Conservation (phyloP, 2,329 filamentous ascomycete species). For the Pseudogymnoascus sp. region DNA sequence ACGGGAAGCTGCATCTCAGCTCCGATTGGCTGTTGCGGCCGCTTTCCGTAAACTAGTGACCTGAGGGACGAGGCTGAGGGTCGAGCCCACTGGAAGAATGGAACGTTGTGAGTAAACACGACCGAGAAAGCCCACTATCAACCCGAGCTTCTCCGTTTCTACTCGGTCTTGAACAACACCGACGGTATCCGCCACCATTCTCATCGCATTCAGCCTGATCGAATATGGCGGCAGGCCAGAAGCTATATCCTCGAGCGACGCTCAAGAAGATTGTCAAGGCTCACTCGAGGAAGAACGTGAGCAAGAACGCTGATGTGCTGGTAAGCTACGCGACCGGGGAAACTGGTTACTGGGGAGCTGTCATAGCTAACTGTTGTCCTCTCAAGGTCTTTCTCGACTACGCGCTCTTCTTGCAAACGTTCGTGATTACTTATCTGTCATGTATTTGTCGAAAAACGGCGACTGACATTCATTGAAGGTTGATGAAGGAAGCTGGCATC, state of each 20-base stretch:
- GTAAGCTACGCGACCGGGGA: slow-evolving; percentile 39
- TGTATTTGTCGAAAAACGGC: not conserved
- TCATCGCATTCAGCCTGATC: not conserved
- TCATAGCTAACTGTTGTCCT: slow-evolving; percentile 6
- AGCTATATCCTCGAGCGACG: slow-evolving; percentile 74
- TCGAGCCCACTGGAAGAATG: not conserved
- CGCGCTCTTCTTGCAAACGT: slow-evolving; percentile 67
- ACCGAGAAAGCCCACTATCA: not conserved
- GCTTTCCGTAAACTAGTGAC: not conserved
- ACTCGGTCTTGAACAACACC: not conserved
- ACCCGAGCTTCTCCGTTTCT: not conserved
- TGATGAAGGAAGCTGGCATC: slow-evolving; percentile 73
- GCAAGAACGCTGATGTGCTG: slow-evolving; percentile 79
- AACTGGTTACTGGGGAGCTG: not conserved
- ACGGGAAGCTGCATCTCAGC: not conserved
- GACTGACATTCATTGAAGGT: slow-evolving; percentile 34
- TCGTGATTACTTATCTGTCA: slow-evolving; percentile 20
- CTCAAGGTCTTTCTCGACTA: slow-evolving; percentile 77
- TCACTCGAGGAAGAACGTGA: slow-evolving; percentile 69
- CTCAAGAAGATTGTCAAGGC: slow-evolving; percentile 87
- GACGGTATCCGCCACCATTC: not conserved
- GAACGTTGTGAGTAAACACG: slow-evolving; percentile 7
- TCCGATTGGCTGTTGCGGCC: slow-evolving; percentile 1
- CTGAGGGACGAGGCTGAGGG: slow-evolving; percentile 1
- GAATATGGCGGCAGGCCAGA: slow-evolving; percentile 43